Evolutionary conservation across 495 filamentous ascomycete genomes (phyloP).

Genomic region (Penicillium soppii): DNA sequence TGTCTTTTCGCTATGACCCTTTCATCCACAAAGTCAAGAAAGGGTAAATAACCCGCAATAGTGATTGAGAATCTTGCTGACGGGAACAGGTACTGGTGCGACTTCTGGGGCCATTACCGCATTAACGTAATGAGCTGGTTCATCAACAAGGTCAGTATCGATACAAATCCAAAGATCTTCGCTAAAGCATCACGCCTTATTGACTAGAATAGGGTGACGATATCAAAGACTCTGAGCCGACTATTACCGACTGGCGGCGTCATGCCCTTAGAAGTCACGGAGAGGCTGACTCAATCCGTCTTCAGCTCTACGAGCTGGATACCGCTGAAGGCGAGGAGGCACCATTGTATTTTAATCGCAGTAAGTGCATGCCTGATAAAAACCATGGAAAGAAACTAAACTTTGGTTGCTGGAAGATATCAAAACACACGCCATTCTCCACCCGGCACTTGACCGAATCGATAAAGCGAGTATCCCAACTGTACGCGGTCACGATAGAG

Average conservation of each 20-base stretch:
- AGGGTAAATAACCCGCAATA: no score
- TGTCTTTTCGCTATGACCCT: conserved; percentile 7
- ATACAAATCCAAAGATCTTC: neutral
- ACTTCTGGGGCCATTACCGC: conserved; percentile 16
- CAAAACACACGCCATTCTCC: conserved; percentile 14
- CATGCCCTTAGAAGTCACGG: conserved; percentile 10
- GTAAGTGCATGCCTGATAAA: neutral
- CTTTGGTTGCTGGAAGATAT: conserved; percentile 1
- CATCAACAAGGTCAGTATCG: conserved; percentile 18
- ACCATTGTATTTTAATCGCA: conserved; percentile 14
- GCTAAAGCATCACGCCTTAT: no score
- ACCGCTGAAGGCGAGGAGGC: neutral
- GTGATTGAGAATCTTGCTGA: conserved; percentile 1
- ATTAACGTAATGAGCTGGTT: conserved; percentile 28
- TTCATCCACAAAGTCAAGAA: conserved; percentile 20
- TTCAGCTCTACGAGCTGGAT: conserved; percentile 17
- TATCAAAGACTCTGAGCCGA: conserved; percentile 22
- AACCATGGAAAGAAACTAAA: neutral
- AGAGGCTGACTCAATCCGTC: conserved; percentile 1
- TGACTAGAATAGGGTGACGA: conserved; percentile 20
- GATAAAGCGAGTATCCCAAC: conserved; percentile 8
- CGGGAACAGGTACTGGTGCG: conserved; percentile 16
- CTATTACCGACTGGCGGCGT: conserved; percentile 6
- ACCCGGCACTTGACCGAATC: neutral
- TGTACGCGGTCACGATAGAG: conserved; percentile 16